These are phyloP conservation scores for Trametes elegans DNA, from an alignment of 768 basidiomycete genomes.

Conservation along the genomic window DNA sequence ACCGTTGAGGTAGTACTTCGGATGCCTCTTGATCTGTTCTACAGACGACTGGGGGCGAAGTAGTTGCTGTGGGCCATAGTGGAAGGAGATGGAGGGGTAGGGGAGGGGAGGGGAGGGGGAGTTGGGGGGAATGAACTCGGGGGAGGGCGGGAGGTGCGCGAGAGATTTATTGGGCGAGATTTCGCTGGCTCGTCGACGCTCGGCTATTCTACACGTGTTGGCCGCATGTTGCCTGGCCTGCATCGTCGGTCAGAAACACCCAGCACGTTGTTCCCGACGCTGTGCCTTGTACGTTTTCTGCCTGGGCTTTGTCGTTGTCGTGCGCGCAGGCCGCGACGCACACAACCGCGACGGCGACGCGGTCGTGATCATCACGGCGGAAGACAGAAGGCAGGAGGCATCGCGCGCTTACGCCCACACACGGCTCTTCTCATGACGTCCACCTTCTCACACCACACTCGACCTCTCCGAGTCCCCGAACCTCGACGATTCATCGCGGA, in stretches of 20 bases:
- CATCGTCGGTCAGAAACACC: constrained; percentile 12
- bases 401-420: neutral
- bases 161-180: constrained; percentile 18
- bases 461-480: neutral
- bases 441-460: too few species aligned
- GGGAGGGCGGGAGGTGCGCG: constrained; percentile 11
- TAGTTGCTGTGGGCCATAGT: constrained; percentile 18
- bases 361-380: neutral
- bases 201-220: constrained; percentile 24
- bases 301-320: neutral
- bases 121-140: too few species aligned
- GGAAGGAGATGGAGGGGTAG: constrained; percentile 7
- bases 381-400: neutral
- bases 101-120: too few species aligned
- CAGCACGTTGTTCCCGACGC: constrained; percentile 11
- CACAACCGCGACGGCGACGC: neutral
- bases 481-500: too few species aligned
- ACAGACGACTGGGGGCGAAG: constrained; percentile 20
- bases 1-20: constrained; percentile 49
- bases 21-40: constrained; percentile 29
- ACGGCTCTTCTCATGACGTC: neutral
- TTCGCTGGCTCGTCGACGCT: constrained; percentile 10
- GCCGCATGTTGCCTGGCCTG: constrained; percentile 17
- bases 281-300: constrained; percentile 9
- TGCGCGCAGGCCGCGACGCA: neutral